These are phyloP conservation scores for Talaromyces marneffei DNA, from an alignment of 2,329 filamentous ascomycete genomes.

Conservation along the genomic window DNA sequence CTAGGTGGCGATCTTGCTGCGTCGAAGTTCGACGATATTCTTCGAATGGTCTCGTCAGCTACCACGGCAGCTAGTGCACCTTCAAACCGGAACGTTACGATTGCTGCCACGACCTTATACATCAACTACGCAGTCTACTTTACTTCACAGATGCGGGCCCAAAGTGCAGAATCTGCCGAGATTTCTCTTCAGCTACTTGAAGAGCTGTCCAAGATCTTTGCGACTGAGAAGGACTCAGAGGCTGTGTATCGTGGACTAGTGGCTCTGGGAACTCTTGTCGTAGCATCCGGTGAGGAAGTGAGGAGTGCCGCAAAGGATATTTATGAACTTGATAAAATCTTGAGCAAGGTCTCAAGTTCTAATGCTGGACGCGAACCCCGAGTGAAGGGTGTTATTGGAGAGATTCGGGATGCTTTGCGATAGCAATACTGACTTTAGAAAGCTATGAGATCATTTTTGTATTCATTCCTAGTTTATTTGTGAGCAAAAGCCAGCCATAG, in stretches of 20 bases:
- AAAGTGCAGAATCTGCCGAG: slow-evolving; percentile 40
- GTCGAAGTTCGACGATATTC: slow-evolving; percentile 54
- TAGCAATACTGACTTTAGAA: neutral
- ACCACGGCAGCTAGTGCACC: slow-evolving; percentile 47
- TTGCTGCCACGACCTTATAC: slow-evolving; percentile 73
- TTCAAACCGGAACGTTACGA: slow-evolving; percentile 70
- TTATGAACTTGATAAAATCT: slow-evolving; percentile 45
- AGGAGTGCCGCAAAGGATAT: slow-evolving; percentile 54
- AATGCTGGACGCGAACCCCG: slow-evolving; percentile 53
- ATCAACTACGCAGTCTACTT: slow-evolving; percentile 81
- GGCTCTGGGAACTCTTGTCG: slow-evolving; percentile 70
- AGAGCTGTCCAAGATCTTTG: slow-evolving; percentile 58
- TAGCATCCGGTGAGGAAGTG: slow-evolving; percentile 54
- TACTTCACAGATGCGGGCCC: slow-evolving; percentile 40
- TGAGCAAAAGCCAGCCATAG: slow-evolving; percentile 1
- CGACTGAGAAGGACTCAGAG: slow-evolving; percentile 67
- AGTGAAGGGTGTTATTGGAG: slow-evolving; percentile 53
- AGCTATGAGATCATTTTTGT: neutral
- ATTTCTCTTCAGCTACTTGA: slow-evolving; percentile 52
- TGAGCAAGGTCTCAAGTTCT: slow-evolving; percentile 46
- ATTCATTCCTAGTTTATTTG: neutral
- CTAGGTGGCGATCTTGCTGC: slow-evolving; percentile 63
- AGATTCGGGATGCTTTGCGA: slow-evolving; percentile 48
- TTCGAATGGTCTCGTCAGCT: slow-evolving; percentile 59
- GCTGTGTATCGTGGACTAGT: slow-evolving; percentile 77